Base-by-base conservation (phyloP, 169 alveolate genomes). In the Plasmodium malariae region DNA sequence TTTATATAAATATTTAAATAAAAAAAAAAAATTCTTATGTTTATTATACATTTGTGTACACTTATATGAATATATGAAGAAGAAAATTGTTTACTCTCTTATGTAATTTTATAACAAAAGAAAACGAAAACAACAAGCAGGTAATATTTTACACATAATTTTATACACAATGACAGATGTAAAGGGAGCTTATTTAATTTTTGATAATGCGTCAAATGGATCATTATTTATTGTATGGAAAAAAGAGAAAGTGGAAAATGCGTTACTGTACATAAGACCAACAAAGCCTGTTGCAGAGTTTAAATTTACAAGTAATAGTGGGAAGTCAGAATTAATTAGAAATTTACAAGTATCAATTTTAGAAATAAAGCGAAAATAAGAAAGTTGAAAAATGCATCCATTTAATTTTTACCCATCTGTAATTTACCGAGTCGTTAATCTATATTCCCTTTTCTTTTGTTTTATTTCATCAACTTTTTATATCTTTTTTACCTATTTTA, bases 191-290 rank as follows among this genome's bases (percentile, higher is more conserved):
- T 91, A 91, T 62, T 70, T 91, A 49, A 24, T 48, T 32, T 91
- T 91, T 71, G 92, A 91, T 78, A 71, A 68, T 34, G 92, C 91
- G n/a, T 80, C 92, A 30, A 91, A 86, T 74, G 94, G 94, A 43
- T 70, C 94, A 19, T 65, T 91, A 55, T 91, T 91, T 72, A 76
- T 91, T 40, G 78, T 74, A 51, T 91, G 94, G 94, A 91, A 73
- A 37, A 78, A 59, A 28, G 60, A 32, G 65, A 72, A 60, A 40
- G 91, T 91, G 19, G 91, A 51, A 19, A 62, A 72, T 24, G 94
- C 94, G 21, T 45, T 91, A 32, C 60, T 89, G 45, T 91, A 45
- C 55, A 70, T 86, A 55, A 67, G 19, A 36, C 94, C 94, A n/a
- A 76, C 86, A 45, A 87, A 57, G 71, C 17, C 76, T 4, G 94